Evolutionary conservation across 1,284 basidiomycete species (phyloP), one percentile per base, ranked within the genome.

Genomic region (Sphaerobolus stellatus): DNA sequence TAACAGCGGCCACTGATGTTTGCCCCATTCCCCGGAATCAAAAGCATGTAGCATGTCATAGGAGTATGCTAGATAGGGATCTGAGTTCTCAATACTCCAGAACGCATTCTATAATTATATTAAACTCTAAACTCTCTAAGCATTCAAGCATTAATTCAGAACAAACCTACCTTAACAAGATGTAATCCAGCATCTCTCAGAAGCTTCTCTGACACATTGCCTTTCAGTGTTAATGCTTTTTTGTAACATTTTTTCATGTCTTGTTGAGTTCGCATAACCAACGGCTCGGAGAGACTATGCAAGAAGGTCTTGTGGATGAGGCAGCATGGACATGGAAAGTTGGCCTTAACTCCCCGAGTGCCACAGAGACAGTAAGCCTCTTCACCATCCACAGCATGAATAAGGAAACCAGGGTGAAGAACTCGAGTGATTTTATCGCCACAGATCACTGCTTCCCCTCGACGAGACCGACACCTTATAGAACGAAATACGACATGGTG

Each of bases 341-440:
- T 63, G n/a, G 60, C 64, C 11, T 9, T 52, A 25, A 59, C 58
- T 31, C 57, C 62, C 20, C 56, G 62, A 52, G 60, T 64, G 3
- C 56, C 62, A 40, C 61, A 62, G 22, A 64, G 65, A 29, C 63
- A 59, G 5, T 59, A 27, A 16, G 61, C 62, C 54, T 69, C 68
- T 53, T 71, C 67, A 18, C 57, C 64, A 44, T 71, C 69, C 45
- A 70, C 57, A 16, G 62, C 64, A 36, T 62, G 58, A 49, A 68
- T 66, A 18, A n/a, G 22, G 18, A 6, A 50, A 34, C 48, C 48
- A 50, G 33, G 48, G n/a, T 11, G n/a, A n/a, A 20, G 38, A 22
- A 14, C 29, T 13, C 31, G 34, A 8, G 34, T 50, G 5, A 59
- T 52, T 5, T 33, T 34, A 38, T 68, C 67, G n/a, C 53, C 57